Conservation (phyloP, 2,329 filamentous ascomycete genomes). For the Trichoderma sp. region DNA sequence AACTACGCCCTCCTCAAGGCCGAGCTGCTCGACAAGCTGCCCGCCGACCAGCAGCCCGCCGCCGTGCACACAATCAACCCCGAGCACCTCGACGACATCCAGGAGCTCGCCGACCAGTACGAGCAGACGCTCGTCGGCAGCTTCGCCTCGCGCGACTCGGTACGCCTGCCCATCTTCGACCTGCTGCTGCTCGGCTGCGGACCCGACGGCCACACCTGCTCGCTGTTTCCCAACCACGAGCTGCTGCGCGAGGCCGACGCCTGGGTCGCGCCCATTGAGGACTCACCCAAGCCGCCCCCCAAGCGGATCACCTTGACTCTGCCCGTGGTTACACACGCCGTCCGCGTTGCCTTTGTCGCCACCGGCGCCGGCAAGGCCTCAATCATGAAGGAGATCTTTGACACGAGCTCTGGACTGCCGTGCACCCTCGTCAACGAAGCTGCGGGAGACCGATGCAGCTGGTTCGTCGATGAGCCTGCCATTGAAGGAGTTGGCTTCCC, state of each 20-base stretch:
- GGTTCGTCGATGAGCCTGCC: slow-evolving; percentile 89
- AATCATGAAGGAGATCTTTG: slow-evolving; percentile 89
- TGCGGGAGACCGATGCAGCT: slow-evolving; percentile 83
- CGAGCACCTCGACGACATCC: slow-evolving; percentile 68
- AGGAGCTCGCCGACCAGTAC: slow-evolving; percentile 92
- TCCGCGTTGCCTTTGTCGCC: slow-evolving; percentile 87
- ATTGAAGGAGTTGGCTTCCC: slow-evolving; percentile 85
- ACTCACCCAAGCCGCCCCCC: slow-evolving; percentile 92
- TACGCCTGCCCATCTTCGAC: slow-evolving; percentile 94
- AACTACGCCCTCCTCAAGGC: slow-evolving; percentile 88
- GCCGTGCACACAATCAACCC: slow-evolving; percentile 77
- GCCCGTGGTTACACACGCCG: slow-evolving; percentile 83
- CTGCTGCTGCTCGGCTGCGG: slow-evolving; percentile 90
- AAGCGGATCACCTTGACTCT: slow-evolving; percentile 89
- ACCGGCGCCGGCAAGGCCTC: slow-evolving; percentile 89
- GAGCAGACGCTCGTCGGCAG: slow-evolving; percentile 81
- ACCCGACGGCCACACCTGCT: slow-evolving; percentile 96
- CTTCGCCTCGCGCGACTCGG: slow-evolving; percentile 90
- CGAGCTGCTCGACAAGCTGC: slow-evolving; percentile 87
- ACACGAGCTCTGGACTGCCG: slow-evolving; percentile 74
- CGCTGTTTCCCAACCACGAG: slow-evolving; percentile 86
- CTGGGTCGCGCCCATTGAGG: slow-evolving; percentile 89
- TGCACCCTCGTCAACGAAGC: slow-evolving; percentile 86
- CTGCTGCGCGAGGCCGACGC: slow-evolving; percentile 83
- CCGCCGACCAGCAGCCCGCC: slow-evolving; percentile 63